Evolutionary conservation across 345 rosid species (phyloP).

Genomic region (Gossypium herbaceum): DNA sequence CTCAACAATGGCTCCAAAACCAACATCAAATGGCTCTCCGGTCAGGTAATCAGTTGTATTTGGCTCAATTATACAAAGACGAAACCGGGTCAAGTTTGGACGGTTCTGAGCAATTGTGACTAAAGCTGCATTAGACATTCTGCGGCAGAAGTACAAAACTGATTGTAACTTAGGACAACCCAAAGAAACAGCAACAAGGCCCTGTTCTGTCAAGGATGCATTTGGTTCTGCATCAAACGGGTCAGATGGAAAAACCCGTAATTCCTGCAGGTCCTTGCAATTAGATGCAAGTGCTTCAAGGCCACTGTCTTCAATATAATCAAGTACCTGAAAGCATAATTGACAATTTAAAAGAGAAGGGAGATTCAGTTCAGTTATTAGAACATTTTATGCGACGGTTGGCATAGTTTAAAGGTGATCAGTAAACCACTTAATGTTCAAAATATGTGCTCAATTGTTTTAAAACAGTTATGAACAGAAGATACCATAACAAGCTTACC

Average conservation of each 20-base stretch:
- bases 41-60: slow-evolving; percentile 66
- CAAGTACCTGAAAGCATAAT: slow-evolving; percentile 57
- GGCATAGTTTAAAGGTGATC: not conserved
- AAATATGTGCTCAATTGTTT: not conserved
- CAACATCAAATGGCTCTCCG: slow-evolving; percentile 73
- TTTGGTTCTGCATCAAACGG: slow-evolving; percentile 54
- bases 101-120: slow-evolving; percentile 65
- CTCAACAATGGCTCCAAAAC: slow-evolving; percentile 87
- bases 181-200: slow-evolving; percentile 67
- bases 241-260: slow-evolving; percentile 91
- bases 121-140: slow-evolving; percentile 75
- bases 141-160: slow-evolving; percentile 80
- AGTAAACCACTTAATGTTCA: not conserved
- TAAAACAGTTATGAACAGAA: too few relatives aligned
- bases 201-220: slow-evolving; percentile 75
- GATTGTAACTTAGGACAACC: slow-evolving; percentile 85
- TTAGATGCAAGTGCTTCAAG: slow-evolving; percentile 60
- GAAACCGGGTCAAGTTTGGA: slow-evolving; percentile 73
- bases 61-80: slow-evolving; percentile 87
- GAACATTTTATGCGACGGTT: not conserved
- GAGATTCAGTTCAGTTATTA: not conserved
- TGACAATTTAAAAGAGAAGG: not conserved
- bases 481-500: slow-evolving; percentile 44
- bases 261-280: slow-evolving; percentile 76
- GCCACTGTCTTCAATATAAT: slow-evolving; percentile 87